Base-by-base conservation (phyloP, 2,329 filamentous ascomycete species). In the Sphaceloma murrayae region DNA sequence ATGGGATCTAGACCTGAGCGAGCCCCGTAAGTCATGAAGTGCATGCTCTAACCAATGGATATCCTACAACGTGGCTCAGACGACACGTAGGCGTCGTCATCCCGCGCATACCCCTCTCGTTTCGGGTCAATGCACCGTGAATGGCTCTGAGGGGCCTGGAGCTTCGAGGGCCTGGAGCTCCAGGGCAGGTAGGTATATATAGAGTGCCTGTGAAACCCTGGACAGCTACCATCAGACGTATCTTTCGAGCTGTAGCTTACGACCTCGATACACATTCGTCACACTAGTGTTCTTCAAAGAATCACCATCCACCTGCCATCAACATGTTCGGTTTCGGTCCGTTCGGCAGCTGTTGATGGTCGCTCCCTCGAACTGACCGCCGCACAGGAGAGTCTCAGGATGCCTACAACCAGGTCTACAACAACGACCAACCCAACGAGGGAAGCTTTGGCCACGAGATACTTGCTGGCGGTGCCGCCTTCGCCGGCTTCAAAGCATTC, bases 401-500 rank as follows among this genome's bases (percentile, higher is more conserved):
- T 38, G 63, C 69, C 52, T 75, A 78, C 65, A 57, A 71, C 49
- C 61, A 73, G 60, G 71, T 75, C 53, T 74, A 77, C 61, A 62
- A 68, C 48, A 58, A 66, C 49, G 58, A 62, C 46, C 58, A 62
- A 31, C 56, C 70, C 48, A 70, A 84, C 66, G 66, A 84, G 64
- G 69, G 73, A 54, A 74, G 74, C 58, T 66, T 84, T 57, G 74
- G 74, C 53, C 84, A 89, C 65, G 83, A 91, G 67, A 58, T 85
- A 36, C 60, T 88, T 46, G 83, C 79, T 52, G 82, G 82, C 50
- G 85, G 78, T 47, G 84, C 83, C 47, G 77, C 80, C 50, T 89
- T 89, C 59, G 80, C 77, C 51, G 85, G 78, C 55, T 82, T 89
- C 74, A 86, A 86, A 71, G 68, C 79, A 21, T 88, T 79, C 55